These are phyloP conservation scores for Lachnellula willkommii DNA, from an alignment of 2,329 filamentous ascomycete genomes.

Conservation along the genomic window DNA sequence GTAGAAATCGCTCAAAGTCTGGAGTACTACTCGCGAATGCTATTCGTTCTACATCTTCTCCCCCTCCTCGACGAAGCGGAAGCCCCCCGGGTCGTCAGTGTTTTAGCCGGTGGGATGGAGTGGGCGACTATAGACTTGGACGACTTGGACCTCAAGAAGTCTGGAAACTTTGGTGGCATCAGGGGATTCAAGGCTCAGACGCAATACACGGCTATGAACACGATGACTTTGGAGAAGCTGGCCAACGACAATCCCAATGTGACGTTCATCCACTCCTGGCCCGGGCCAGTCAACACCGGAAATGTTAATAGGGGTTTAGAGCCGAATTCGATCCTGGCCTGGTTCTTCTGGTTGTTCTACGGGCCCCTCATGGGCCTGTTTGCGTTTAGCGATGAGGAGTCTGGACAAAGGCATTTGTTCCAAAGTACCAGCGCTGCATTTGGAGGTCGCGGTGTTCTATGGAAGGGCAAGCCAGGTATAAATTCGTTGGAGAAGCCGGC, in stretches of 20 bases:
- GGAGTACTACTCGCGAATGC: conserved; percentile 50
- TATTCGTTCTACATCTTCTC: conserved; percentile 50
- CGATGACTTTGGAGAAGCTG: conserved; percentile 42
- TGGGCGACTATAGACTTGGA: conserved; percentile 36
- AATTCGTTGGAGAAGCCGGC: conserved; percentile 27
- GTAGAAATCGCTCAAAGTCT: conserved; percentile 45
- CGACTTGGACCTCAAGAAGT: conserved; percentile 37
- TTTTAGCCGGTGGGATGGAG: conserved; percentile 48
- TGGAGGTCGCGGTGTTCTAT: conserved; percentile 33
- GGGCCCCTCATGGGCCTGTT: conserved; percentile 31
- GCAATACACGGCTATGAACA: conserved; percentile 44
- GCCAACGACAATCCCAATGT: conserved; percentile 38
- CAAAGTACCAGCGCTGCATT: conserved; percentile 34
- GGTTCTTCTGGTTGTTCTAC: conserved; percentile 32
- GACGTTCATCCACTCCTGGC: conserved; percentile 35
- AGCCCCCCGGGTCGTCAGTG: conserved; percentile 45
- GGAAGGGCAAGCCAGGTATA: conserved; percentile 29
- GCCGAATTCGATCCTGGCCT: conserved; percentile 24
- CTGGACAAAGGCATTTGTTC: conserved; percentile 34
- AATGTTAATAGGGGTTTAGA: conserved; percentile 29
- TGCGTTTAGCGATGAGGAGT: conserved; percentile 29
- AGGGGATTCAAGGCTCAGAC: conserved; percentile 31
- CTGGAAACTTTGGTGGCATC: conserved; percentile 30
- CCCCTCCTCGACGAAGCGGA: conserved; percentile 44
- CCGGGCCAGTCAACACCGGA: conserved; percentile 23